Evolutionary conservation across 495 filamentous ascomycete genomes (phyloP), one percentile per base, ranked within the genome.

Genomic region (Lasiosphaeria hispida): DNA sequence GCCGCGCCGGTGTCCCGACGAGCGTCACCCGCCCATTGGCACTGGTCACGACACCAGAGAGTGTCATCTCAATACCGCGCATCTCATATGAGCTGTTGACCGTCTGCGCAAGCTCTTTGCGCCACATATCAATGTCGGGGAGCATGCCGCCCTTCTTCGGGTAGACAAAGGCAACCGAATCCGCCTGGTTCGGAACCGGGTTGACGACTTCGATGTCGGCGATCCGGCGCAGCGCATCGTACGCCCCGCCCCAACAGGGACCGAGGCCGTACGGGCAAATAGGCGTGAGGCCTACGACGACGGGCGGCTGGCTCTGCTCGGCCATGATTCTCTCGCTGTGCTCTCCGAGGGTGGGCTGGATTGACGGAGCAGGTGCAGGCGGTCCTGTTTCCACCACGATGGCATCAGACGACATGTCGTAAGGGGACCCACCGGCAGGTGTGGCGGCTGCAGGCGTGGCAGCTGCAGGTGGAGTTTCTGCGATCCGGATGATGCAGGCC

Each of bases 261-360:
- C 54, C 54, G 9, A 57, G 54, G 15, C 54, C 54, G 45, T 57
- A 57, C 4, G 54, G 54, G 30, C 54, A 57, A n/a, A 23, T 10
- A 4, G 54, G 54, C 11, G 54, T 48, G 14, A 57, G 6, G n/a
- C 43, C 54, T n/a, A 57, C 44, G 17, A 41, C 44, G 15, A 57
- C 18, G 45, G 54, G 43, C 3, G 54, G 54, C 14, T 18, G 44
- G 36, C 14, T 15, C 19, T 49, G 43, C 6, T 13, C 17, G 35
- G 35, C 18, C 7, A 13, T 23, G 18, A 57, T 39, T 2, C 17
- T 17, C 1, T 30, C 7, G 19, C 4, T 53, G 38, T 41, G 34
- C 7, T 42, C 15, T 15, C 15, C 10, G 10, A 53, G 38, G 39
- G 38, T 39, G 17, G 51, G 51, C 34, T 42, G 51, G 19, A 19